These are phyloP conservation scores for Fusarium paranaense DNA, from an alignment of 2,329 filamentous ascomycete genomes.

Conservation along the genomic window DNA sequence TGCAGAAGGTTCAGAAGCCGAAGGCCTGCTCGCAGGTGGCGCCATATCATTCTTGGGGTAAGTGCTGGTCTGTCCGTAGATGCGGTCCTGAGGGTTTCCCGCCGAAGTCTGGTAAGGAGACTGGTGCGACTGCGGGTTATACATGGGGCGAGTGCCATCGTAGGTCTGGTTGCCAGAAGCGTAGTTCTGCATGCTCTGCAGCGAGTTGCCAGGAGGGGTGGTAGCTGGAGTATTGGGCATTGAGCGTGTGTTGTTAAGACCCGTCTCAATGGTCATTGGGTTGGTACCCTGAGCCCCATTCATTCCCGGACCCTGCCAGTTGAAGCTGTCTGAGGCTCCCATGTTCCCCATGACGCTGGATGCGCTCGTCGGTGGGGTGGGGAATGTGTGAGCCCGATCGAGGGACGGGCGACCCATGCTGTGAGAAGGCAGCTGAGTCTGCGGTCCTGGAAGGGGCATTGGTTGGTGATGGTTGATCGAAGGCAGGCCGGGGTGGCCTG, in stretches of 20 bases:
- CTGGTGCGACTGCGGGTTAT: constrained; percentile 78
- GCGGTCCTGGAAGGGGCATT: constrained; percentile 71
- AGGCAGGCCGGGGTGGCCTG: constrained; percentile 66
- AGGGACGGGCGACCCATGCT: constrained; percentile 80
- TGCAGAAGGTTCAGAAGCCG: constrained; percentile 66
- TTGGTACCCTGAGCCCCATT: constrained; percentile 72
- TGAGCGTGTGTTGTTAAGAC: constrained; percentile 81
- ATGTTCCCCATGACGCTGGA: constrained; percentile 84
- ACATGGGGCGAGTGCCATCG: constrained; percentile 82
- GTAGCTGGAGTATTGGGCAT: constrained; percentile 93
- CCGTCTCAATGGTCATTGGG: constrained; percentile 83
- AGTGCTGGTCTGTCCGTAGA: constrained; percentile 74
- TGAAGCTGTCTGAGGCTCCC: constrained; percentile 80
- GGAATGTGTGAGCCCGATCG: constrained; percentile 91
- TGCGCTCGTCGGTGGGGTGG: constrained; percentile 92
- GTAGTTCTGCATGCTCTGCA: constrained; percentile 85
- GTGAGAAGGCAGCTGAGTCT: constrained; percentile 71
- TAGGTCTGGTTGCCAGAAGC: constrained; percentile 76
- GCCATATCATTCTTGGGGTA: constrained; percentile 93
- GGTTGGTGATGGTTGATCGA: constrained; percentile 76
- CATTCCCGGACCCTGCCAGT: constrained; percentile 78
- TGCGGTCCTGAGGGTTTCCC: constrained; percentile 69
- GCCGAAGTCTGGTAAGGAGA: constrained; percentile 76
- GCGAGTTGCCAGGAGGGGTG: constrained; percentile 82
- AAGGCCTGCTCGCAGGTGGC: constrained; percentile 75